Base-by-base conservation (phyloP, 139 green algal species). In the Tetratostichococcus sp. region DNA sequence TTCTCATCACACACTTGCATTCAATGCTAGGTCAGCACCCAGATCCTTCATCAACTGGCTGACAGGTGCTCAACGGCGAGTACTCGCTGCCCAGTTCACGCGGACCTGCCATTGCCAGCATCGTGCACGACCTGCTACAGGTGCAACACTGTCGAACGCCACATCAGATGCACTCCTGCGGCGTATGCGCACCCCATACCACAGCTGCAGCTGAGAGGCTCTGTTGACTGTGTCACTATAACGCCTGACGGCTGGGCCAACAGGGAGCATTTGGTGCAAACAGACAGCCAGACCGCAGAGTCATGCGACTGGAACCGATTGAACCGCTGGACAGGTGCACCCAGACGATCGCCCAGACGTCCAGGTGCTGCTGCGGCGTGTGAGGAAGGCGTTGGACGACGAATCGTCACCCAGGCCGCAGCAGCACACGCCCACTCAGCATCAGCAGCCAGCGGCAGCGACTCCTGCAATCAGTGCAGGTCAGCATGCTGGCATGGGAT, bases 1-100 rank as follows among this genome's bases (percentile, higher is more conserved):
- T n/a, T n/a, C n/a, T n/a, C n/a, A n/a, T n/a, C n/a, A n/a, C n/a
- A n/a, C n/a, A n/a, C n/a, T n/a, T n/a, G n/a, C n/a, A n/a, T n/a
- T n/a, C n/a, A n/a, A n/a, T n/a, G n/a, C n/a, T n/a, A n/a, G n/a
- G n/a, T n/a, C n/a, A n/a, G n/a, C n/a, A n/a, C n/a, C n/a, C n/a
- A n/a, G n/a, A n/a, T n/a, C n/a, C n/a, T n/a, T n/a, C n/a, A n/a
- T n/a, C n/a, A n/a, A n/a, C n/a, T n/a, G n/a, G n/a, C 39, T 50
- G 39, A 42, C 77, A 88, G 62, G 83, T 97, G 23, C 70, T 97
- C 34, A 91, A 93, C 72, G 91, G 86, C 3, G 88, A 86, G 28
- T 91, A 86, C 77, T 75, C 73, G 14, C 79, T 95, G 74, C 88
- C 90, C 0, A 34, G 30, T 30, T 31, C 43, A 8, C 35, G 32